These are phyloP conservation scores for Hyaloscypha variabilis DNA, from an alignment of 495 filamentous ascomycete genomes.

Conservation along the genomic window DNA sequence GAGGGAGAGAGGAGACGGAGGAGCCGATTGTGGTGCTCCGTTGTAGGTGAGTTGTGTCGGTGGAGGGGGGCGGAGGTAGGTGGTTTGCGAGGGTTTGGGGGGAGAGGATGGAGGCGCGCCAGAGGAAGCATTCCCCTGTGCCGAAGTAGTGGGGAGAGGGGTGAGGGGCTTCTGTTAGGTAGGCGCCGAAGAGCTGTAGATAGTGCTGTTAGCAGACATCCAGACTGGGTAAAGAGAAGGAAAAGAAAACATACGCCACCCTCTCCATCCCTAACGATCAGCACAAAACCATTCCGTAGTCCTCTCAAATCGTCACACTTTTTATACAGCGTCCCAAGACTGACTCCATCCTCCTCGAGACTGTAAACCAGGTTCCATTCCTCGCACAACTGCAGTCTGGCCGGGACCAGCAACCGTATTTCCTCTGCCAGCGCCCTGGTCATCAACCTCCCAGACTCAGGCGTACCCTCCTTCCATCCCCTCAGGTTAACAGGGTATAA, in stretches of 20 bases:
- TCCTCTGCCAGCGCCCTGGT: conserved; percentile 83
- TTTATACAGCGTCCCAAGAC: conserved; percentile 83
- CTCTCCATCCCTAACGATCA: conserved; percentile 77
- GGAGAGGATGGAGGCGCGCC: conserved; percentile 72
- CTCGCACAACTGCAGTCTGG: conserved; percentile 83
- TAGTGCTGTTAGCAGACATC: conserved; percentile 10
- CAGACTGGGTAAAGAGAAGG: neutral
- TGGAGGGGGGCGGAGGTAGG: conserved; percentile 73
- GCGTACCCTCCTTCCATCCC: conserved; percentile 35
- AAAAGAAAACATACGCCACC: conserved; percentile 61
- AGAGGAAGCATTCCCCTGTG: conserved; percentile 97
- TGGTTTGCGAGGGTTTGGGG: conserved; percentile 46
- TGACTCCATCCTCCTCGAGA: conserved; percentile 90
- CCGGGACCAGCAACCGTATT: conserved; percentile 85
- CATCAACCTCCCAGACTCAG: conserved; percentile 52
- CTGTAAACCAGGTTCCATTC: conserved; percentile 87
- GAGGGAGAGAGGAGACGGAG: conserved; percentile 28
- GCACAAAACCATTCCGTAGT: conserved; percentile 78
- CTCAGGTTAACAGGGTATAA: conserved; percentile 56
- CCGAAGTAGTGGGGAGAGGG: conserved; percentile 86
- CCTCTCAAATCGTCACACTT: conserved; percentile 65
- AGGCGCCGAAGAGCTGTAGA: conserved; percentile 82
- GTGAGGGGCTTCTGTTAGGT: conserved; percentile 84
- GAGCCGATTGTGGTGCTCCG: conserved; percentile 68
- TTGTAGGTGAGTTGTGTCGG: conserved; percentile 69